These are phyloP conservation scores for Quercus engelmannii DNA, from an alignment of 306 rosid genomes.

Conservation along the genomic window DNA sequence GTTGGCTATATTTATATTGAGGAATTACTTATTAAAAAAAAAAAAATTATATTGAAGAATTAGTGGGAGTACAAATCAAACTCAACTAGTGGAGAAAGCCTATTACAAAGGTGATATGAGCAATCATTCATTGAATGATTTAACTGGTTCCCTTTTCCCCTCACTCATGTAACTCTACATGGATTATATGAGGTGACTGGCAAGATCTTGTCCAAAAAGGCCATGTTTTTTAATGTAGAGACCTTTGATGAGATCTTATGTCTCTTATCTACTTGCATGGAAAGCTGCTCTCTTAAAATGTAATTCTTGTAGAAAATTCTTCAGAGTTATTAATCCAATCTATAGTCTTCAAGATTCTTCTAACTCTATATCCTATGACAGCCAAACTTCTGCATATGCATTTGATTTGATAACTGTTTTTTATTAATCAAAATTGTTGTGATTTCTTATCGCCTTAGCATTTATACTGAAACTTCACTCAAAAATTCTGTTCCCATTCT, in stretches of 20 bases:
- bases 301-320: background rate
- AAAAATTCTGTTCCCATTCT: background rate
- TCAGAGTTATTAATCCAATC: background rate
- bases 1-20: too few relatives aligned
- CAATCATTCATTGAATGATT: background rate
- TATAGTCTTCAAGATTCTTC: background rate
- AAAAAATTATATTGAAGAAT: too few relatives aligned
- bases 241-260: background rate
- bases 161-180: background rate
- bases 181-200: background rate
- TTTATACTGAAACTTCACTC: background rate
- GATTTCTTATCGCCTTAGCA: background rate
- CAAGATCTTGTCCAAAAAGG: background rate
- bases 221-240: background rate
- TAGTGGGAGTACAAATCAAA: too few relatives aligned
- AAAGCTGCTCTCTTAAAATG: background rate
- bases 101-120: background rate
- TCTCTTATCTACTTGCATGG: too few relatives aligned
- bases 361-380: background rate
- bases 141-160: background rate
- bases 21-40: too few relatives aligned
- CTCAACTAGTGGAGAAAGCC: too few relatives aligned
- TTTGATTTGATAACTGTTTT: background rate
- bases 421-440: background rate
- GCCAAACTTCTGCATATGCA: background rate